These are phyloP conservation scores for Paragyromitra xinjiangensis DNA, from an alignment of 495 filamentous ascomycete genomes.

Conservation along the genomic window DNA sequence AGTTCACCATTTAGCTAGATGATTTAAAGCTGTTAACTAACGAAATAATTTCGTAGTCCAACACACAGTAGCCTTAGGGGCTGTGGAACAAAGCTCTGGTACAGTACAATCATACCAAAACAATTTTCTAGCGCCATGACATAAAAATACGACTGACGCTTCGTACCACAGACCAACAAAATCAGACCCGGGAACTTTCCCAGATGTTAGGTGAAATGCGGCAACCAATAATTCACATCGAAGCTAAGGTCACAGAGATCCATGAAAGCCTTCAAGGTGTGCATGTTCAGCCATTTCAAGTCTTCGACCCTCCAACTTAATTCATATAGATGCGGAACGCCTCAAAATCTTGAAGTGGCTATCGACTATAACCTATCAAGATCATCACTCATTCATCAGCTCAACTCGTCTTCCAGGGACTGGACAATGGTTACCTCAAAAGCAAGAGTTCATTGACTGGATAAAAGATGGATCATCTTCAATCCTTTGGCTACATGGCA, in stretches of 20 bases:
- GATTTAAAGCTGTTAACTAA: background rate
- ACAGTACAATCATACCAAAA: background rate
- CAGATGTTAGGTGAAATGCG: background rate
- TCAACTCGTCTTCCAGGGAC: slow-evolving; percentile 21
- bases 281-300: background rate
- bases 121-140: background rate
- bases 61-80: background rate
- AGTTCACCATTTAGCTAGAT: background rate
- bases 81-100: background rate
- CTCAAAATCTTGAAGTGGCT: slow-evolving; percentile 19
- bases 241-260: background rate
- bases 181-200: background rate
- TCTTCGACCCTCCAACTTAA: background rate
- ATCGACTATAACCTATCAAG: slow-evolving; percentile 8
- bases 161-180: background rate
- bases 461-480: slow-evolving; percentile 16
- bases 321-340: slow-evolving; percentile 1
- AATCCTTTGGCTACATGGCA: slow-evolving; percentile 29
- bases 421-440: slow-evolving; percentile 38
- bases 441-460: slow-evolving; percentile 30
- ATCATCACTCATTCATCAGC: slow-evolving; percentile 24
- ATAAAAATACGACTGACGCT: background rate
- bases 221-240: background rate
- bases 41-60: slow-evolving; percentile 2
- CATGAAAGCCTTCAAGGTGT: background rate